Evolutionary conservation across 2,329 filamentous ascomycete species (phyloP).

Genomic region (Dothiorella sarmentorum): DNA sequence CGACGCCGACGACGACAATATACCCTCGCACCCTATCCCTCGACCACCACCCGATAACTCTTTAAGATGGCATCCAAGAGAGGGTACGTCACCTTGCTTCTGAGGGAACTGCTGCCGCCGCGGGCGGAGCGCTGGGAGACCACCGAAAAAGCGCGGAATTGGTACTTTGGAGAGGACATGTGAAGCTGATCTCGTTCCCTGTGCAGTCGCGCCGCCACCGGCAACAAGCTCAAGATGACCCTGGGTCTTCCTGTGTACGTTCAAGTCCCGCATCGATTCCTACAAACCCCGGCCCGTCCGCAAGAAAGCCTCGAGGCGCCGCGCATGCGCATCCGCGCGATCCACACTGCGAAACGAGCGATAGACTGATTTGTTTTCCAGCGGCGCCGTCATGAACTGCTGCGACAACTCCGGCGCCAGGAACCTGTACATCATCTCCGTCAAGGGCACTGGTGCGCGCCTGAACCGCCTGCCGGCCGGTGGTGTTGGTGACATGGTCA

Average conservation of each 20-base stretch:
- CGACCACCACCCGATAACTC: slow-evolving; percentile 33
- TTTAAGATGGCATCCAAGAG: slow-evolving; percentile 40
- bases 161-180: neutral
- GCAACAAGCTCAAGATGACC: slow-evolving; percentile 99
- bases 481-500: slow-evolving; percentile 99
- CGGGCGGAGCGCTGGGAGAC: neutral
- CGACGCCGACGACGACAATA: slow-evolving; percentile 19
- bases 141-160: neutral
- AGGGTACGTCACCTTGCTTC: slow-evolving; percentile 31
- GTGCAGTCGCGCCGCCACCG: slow-evolving; percentile 72
- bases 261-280: slow-evolving; percentile 21
- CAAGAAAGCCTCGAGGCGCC: slow-evolving; percentile 22
- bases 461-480: slow-evolving; percentile 96
- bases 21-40: slow-evolving; percentile 18
- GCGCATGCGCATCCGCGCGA: slow-evolving; percentile 7
- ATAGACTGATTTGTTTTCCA: slow-evolving; percentile 44
- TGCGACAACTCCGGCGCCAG: slow-evolving; percentile 98
- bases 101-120: neutral
- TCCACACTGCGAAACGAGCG: slow-evolving; percentile 15
- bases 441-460: slow-evolving; percentile 96
- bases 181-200: slow-evolving; percentile 26
- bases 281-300: neutral
- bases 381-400: slow-evolving; percentile 99
- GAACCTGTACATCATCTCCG: slow-evolving; percentile 99
- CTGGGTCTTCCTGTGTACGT: slow-evolving; percentile 99